These are phyloP conservation scores for Penicillium sumatraense DNA, from an alignment of 2,329 filamentous ascomycete genomes.

Conservation along the genomic window DNA sequence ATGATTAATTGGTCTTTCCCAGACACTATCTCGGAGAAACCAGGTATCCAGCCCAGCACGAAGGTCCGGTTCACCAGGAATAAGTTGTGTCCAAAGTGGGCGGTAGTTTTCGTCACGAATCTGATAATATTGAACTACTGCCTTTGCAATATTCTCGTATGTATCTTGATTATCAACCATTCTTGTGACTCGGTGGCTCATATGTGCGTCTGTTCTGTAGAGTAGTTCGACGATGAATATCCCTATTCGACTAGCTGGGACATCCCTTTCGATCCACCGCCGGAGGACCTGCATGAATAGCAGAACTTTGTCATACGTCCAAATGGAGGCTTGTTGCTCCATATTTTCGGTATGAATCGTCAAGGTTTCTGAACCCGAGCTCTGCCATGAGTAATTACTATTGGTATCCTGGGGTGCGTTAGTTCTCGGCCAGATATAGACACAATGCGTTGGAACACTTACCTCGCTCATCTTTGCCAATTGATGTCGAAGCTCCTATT, in stretches of 20 bases:
- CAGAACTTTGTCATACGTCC: not conserved
- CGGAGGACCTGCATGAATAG: not conserved
- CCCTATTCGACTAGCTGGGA: constrained; percentile 10
- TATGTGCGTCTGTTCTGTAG: constrained; percentile 7
- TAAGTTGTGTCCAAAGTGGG: constrained; percentile 3
- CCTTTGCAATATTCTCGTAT: constrained; percentile 2
- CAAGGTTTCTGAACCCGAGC: too few relatives aligned
- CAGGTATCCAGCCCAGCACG: not conserved
- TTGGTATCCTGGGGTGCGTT: too few relatives aligned
- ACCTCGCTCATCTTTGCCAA: too few relatives aligned
- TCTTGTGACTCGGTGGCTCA: not conserved
- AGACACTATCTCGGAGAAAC: too few relatives aligned
- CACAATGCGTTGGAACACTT: too few relatives aligned
- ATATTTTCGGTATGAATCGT: too few relatives aligned
- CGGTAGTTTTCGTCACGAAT: not conserved
- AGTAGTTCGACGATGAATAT: constrained; percentile 4
- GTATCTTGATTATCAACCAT: constrained; percentile 4
- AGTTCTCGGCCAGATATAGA: too few relatives aligned
- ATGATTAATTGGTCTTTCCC: too few relatives aligned
- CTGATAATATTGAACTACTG: constrained; percentile 7
- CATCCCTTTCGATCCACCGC: not conserved
- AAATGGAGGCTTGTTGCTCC: not conserved
- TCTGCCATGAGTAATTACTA: too few relatives aligned
- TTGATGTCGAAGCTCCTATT: too few relatives aligned
- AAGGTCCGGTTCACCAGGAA: not conserved